Percentiles rank a stretch among this genome's conserved stretches.
These are phyloP conservation scores for Neofusicoccum umdonicola DNA, from an alignment of 2,329 filamentous ascomycete species.

Conservation along the genomic window DNA sequence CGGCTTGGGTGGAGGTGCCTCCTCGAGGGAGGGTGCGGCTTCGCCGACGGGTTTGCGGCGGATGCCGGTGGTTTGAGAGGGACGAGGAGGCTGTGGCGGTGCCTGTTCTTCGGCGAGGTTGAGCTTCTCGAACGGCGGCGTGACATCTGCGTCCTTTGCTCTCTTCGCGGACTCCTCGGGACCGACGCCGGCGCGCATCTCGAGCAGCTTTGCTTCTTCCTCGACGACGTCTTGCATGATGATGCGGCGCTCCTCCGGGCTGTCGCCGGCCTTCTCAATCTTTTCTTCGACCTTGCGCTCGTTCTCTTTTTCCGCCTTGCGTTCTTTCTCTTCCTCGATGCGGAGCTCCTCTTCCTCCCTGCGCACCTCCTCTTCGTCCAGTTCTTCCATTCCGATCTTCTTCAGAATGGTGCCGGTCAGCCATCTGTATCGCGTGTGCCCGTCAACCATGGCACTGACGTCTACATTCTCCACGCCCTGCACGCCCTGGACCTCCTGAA, in stretches of 20 bases:
- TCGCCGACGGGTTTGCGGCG: constrained; percentile 3
- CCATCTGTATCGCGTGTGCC: constrained; percentile 52
- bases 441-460: constrained; percentile 50
- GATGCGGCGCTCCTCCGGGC: background rate
- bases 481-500: constrained; percentile 70
- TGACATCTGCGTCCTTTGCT: background rate
- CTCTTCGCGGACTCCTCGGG: background rate
- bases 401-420: constrained; percentile 51
- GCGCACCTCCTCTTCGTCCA: constrained; percentile 47
- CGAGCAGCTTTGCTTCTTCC: constrained; percentile 9
- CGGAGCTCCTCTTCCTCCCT: constrained; percentile 46
- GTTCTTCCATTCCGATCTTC: constrained; percentile 53
- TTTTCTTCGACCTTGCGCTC: constrained; percentile 30
- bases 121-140: background rate
- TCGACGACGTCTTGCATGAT: constrained; percentile 12
- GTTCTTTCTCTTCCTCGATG: constrained; percentile 45
- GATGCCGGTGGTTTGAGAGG: background rate
- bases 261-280: background rate
- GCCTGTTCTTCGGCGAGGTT: background rate
- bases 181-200: background rate
- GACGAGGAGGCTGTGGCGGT: background rate
- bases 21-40: background rate
- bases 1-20: constrained; percentile 1
- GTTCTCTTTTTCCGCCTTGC: constrained; percentile 37
- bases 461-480: constrained; percentile 62